Conservation (phyloP, 805 yeast genomes). For the Candida schatavii region DNA sequence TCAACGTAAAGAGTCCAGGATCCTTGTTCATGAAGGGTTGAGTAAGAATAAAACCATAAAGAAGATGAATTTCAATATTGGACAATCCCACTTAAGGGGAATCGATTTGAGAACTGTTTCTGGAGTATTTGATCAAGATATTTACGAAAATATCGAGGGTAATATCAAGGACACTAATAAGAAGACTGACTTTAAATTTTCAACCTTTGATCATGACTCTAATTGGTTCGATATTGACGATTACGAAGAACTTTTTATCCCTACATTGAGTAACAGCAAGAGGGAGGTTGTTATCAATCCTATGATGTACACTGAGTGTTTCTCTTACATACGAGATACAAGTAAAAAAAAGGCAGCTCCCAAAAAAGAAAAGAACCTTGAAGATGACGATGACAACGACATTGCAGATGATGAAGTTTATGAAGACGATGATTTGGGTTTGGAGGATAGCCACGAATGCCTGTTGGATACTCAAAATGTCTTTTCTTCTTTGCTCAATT, state of each 20-base stretch:
- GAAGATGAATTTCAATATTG: constrained; percentile 62
- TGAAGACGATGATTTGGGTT: constrained; percentile 17
- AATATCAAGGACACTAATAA: constrained; percentile 4
- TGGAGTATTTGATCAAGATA: constrained; percentile 40
- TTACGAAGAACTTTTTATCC: constrained; percentile 53
- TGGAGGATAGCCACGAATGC: constrained; percentile 30
- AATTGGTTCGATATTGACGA: constrained; percentile 65
- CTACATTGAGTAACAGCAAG: constrained; percentile 31
- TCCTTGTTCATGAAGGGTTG: constrained; percentile 41
- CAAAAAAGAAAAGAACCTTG: constrained; percentile 2
- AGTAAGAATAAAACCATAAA: constrained; percentile 46
- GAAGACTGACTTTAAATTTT: constrained; percentile 15
- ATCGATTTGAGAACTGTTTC: constrained; percentile 61
- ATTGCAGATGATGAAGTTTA: background rate
- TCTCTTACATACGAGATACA: constrained; percentile 67
- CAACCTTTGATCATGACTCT: constrained; percentile 51
- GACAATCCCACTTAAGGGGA: constrained; percentile 54
- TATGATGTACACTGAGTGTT: constrained; percentile 62
- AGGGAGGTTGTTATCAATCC: constrained; percentile 55
- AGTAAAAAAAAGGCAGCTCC: constrained; percentile 11
- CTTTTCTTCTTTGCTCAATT: constrained; percentile 25
- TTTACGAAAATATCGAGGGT: constrained; percentile 14
- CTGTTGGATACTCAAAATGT: constrained; percentile 23
- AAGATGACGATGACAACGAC: constrained; percentile 6
- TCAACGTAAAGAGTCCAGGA: constrained; percentile 37